Conservation (phyloP, 352 stramenopile genomes). For the Hyaloperonospora brassicae region DNA sequence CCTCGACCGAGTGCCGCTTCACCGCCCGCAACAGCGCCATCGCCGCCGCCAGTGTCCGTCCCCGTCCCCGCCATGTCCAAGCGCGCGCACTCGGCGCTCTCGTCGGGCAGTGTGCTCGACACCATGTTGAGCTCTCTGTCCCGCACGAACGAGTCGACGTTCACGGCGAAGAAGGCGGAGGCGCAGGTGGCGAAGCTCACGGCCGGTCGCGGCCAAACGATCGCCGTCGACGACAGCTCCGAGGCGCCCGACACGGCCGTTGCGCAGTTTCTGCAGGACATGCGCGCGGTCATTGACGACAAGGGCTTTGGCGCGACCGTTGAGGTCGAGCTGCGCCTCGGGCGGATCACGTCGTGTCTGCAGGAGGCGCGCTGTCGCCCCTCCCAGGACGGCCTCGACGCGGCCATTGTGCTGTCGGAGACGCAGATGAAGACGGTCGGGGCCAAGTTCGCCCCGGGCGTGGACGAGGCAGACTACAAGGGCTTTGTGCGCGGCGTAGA, state of each 20-base stretch:
- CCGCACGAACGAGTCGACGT: constrained; percentile 65
- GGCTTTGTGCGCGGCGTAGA: constrained; percentile 57
- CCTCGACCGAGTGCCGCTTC: too few relatives aligned
- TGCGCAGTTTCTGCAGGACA: constrained; percentile 71
- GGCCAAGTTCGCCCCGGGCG: constrained; percentile 75
- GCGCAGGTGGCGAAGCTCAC: constrained; percentile 67
- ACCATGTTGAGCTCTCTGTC: constrained; percentile 71
- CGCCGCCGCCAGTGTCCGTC: too few relatives aligned
- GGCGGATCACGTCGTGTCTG: constrained; percentile 69
- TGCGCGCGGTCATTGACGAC: constrained; percentile 69
- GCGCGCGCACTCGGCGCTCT: constrained; percentile 44
- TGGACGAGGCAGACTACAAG: constrained; percentile 63
- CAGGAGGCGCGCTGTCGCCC: constrained; percentile 66
- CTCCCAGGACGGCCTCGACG: constrained; percentile 61
- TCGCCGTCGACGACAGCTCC: constrained; percentile 59
- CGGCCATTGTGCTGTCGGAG: constrained; percentile 61
- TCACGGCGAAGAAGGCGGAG: constrained; percentile 67
- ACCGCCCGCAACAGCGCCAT: too few relatives aligned
- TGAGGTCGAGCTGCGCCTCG: constrained; percentile 79
- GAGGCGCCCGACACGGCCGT: constrained; percentile 68
- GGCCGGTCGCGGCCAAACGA: constrained; percentile 58
- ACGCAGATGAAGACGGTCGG: constrained; percentile 69
- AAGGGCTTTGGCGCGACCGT: constrained; percentile 70
- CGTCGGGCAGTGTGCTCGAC: constrained; percentile 34
- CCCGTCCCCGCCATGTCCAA: constrained; percentile 45